phyloP scores from a whole-genome alignment of 179 eudicot species.

The Amaranthus tricolor region DNA sequence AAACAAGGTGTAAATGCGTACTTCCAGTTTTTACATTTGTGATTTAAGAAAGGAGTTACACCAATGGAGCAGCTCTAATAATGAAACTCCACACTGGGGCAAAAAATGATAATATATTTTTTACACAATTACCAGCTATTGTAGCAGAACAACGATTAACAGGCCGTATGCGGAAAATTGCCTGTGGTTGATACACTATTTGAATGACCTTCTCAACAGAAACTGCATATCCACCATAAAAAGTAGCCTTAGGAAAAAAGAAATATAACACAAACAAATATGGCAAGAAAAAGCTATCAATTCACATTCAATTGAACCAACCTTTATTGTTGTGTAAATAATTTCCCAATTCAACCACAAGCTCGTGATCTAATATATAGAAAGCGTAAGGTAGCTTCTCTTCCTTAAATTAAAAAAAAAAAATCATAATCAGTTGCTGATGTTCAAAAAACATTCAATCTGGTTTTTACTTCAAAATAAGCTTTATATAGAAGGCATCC shows the following conservation, averaged over 20 bases:
- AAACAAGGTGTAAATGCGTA: not conserved
- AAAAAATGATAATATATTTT: not conserved
- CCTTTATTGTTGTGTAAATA: conserved; percentile 84
- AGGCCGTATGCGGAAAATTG: conserved; percentile 90
- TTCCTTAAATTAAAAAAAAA: conserved; percentile 53
- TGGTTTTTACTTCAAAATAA: not conserved
- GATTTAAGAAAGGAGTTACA: too few relatives aligned
- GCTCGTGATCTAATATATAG: conserved; percentile 85
- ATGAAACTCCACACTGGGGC: not conserved
- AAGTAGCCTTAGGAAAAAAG: conserved; percentile 1
- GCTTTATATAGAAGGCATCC: too few relatives aligned
- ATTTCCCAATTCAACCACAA: conserved; percentile 60
- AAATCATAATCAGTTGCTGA: conserved; percentile 1
- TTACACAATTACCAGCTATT: conserved; percentile 59
- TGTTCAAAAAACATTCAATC: not conserved
- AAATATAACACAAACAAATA: not conserved
- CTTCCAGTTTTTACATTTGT: not conserved
- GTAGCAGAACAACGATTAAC: conserved; percentile 96
- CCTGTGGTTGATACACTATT: conserved; percentile 95
- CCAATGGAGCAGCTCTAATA: not conserved
- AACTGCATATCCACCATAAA: conserved; percentile 44
- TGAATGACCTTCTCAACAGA: conserved; percentile 95
- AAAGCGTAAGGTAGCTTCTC: conserved; percentile 89
- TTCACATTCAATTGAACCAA: conserved; percentile 20
- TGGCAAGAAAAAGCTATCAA: not conserved